These are phyloP conservation scores for Oxytropis ochrocephala DNA, from an alignment of 306 rosid species.

Conservation along the genomic window DNA sequence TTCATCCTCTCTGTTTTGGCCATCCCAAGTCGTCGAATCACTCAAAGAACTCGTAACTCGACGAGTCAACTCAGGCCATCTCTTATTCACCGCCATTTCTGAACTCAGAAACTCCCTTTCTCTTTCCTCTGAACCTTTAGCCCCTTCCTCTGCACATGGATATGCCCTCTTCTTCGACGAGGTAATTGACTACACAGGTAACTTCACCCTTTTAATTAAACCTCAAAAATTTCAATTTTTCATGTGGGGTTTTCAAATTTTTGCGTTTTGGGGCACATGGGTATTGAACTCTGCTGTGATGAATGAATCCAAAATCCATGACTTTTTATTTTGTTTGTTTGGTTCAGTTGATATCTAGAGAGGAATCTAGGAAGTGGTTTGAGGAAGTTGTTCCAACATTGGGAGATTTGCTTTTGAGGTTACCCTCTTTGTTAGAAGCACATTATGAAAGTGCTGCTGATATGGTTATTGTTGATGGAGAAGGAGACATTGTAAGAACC, in stretches of 20 bases:
- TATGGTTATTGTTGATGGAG: slow-evolving; percentile 20
- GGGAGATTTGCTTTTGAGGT: slow-evolving; percentile 62
- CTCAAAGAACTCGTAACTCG: slow-evolving; percentile 49
- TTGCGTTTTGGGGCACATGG: background rate
- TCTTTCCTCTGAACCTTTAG: slow-evolving; percentile 35
- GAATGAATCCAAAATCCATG: background rate
- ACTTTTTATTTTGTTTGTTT: background rate
- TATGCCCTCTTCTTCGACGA: slow-evolving; percentile 72
- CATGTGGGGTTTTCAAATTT: background rate
- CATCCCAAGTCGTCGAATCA: slow-evolving; percentile 52
- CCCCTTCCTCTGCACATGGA: slow-evolving; percentile 45
- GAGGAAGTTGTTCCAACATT: slow-evolving; percentile 59
- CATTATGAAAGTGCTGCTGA: slow-evolving; percentile 61
- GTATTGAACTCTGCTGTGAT: background rate
- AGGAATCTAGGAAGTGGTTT: slow-evolving; percentile 64
- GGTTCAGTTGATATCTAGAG: slow-evolving; percentile 60
- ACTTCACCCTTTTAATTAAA: background rate
- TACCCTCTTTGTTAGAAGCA: slow-evolving; percentile 66
- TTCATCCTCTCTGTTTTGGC: slow-evolving; percentile 63
- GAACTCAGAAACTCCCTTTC: slow-evolving; percentile 50
- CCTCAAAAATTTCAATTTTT: background rate
- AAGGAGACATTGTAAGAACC: slow-evolving; percentile 21
- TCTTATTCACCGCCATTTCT: slow-evolving; percentile 46
- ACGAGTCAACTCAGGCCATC: slow-evolving; percentile 43
- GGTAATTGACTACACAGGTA: slow-evolving; percentile 32